Base-by-base conservation (phyloP, 306 rosid species). In the Dalbergia cochinchinensis region DNA sequence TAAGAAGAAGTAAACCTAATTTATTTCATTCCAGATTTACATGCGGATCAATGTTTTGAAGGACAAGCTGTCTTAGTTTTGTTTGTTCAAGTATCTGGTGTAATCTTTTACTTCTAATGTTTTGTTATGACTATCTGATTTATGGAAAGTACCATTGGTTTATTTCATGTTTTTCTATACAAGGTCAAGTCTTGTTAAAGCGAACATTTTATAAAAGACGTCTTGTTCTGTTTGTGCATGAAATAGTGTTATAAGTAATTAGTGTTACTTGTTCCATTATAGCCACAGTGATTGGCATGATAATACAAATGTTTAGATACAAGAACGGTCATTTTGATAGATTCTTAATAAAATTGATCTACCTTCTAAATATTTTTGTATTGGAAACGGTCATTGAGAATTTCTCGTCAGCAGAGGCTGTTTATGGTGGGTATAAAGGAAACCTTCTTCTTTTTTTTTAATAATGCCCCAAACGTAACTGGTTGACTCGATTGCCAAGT, bases 1-100 rank as follows among this genome's bases (percentile, higher is more conserved):
- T 71, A 94, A 94, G 88, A 92, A 94, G 89, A 94, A 94, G 72
- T 92, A 85, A 79, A 80, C 19, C 3, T 8, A 26, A 0, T 10
- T 58, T 79, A 4, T 3, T 37, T 69, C 11, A 20, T 71, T 50
- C 69, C 65, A 22, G 16, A 13, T 37, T 59, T 18, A 16, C 57
- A 8, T 44, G 47, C 53, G 76, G 62, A 5, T 48, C 73, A 16
- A 42, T 82, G 64, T 77, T 77, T 73, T 51, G 57, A 73, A 59
- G 13, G 73, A 54, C 55, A 82, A 71, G 45, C 7, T 68, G 12
- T 77, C 78, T 39, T 60, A 65, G 80, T 64, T 59, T 51, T 75
- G 19, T 37, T 70, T 79, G 79, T 76, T 63, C 35, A 53, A 45
- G 19, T 65, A 14, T 45, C 10, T 45, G 39, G 50, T 60, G 41